Percentiles rank a stretch among this genome's conserved stretches.
Conservation (phyloP, 2,329 filamentous ascomycete genomes). For the Aspergillus eucalypticola region DNA sequence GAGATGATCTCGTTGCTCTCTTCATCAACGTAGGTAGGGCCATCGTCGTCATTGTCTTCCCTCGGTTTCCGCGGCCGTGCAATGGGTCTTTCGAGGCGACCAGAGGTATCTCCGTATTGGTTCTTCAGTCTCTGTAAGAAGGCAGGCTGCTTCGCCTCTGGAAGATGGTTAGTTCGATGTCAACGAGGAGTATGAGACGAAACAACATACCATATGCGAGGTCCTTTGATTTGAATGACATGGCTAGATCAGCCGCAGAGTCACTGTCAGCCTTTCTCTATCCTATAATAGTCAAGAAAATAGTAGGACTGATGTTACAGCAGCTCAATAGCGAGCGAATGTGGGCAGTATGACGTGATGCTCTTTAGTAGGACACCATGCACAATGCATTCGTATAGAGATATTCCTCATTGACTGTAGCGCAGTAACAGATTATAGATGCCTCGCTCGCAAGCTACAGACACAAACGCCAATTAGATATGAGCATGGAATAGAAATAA, state of each 20-base stretch:
- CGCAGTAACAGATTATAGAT: too few relatives aligned
- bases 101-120: slow-evolving; percentile 38
- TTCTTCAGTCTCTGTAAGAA: slow-evolving; percentile 45
- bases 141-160: slow-evolving; percentile 45
- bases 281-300: not conserved
- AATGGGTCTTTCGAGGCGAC: slow-evolving; percentile 40
- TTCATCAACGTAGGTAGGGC: slow-evolving; percentile 47
- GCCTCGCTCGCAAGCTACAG: not conserved
- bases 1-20: slow-evolving; percentile 46
- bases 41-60: slow-evolving; percentile 42
- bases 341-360: not conserved
- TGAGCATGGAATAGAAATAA: not conserved
- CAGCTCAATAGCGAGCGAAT: not conserved
- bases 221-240: slow-evolving; percentile 47
- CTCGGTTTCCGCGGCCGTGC: slow-evolving; percentile 39
- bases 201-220: slow-evolving; percentile 43
- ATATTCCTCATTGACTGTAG: not conserved
- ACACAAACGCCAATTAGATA: not conserved
- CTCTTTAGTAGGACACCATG: not conserved
- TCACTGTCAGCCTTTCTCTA: slow-evolving; percentile 12
- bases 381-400: not conserved
- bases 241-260: slow-evolving; percentile 20
- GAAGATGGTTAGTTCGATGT: not conserved
- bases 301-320: not conserved
- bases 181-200: slow-evolving; percentile 2